Conservation (phyloP, 2,329 filamentous ascomycete genomes). For the Cucurbitaria berberidis region DNA sequence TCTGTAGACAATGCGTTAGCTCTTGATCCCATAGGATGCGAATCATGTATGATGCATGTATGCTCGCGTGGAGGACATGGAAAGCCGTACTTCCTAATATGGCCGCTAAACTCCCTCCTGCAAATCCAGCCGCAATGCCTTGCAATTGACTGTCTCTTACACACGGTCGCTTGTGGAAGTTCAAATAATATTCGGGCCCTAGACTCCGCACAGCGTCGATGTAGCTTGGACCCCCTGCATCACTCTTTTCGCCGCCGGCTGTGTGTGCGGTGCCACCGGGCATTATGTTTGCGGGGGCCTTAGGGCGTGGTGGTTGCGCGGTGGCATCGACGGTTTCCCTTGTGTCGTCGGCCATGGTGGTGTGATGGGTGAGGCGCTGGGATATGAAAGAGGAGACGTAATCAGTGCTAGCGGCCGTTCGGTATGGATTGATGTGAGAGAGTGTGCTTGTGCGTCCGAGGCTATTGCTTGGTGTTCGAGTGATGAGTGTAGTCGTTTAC, state of each 20-base stretch:
- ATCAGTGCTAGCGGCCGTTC: too few relatives aligned
- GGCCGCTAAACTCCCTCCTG: slow-evolving; percentile 73
- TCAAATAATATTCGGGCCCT: slow-evolving; percentile 70
- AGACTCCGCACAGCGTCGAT: slow-evolving; percentile 71
- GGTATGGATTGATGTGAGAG: too few relatives aligned
- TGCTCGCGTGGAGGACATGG: background rate
- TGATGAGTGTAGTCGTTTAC: slow-evolving; percentile 9
- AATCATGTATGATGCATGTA: slow-evolving; percentile 10
- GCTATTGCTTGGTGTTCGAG: background rate
- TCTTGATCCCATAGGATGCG: background rate
- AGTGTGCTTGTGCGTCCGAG: too few relatives aligned
- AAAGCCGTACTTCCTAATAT: slow-evolving; percentile 71
- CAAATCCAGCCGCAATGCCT: slow-evolving; percentile 81
- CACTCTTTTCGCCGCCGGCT: slow-evolving; percentile 59
- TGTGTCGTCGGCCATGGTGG: slow-evolving; percentile 56
- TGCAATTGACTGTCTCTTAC: slow-evolving; percentile 81
- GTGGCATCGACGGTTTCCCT: slow-evolving; percentile 38
- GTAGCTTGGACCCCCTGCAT: slow-evolving; percentile 47
- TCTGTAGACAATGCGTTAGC: slow-evolving; percentile 48
- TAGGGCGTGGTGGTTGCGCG: slow-evolving; percentile 25
- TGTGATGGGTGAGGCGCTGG: slow-evolving; percentile 19
- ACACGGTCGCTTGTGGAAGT: slow-evolving; percentile 80
- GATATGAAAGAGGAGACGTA: background rate
- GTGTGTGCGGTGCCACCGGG: slow-evolving; percentile 65
- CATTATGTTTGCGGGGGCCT: slow-evolving; percentile 49